Conservation (phyloP, 371 early-diverging fungal genomes). For the Blakeslea trispora region DNA sequence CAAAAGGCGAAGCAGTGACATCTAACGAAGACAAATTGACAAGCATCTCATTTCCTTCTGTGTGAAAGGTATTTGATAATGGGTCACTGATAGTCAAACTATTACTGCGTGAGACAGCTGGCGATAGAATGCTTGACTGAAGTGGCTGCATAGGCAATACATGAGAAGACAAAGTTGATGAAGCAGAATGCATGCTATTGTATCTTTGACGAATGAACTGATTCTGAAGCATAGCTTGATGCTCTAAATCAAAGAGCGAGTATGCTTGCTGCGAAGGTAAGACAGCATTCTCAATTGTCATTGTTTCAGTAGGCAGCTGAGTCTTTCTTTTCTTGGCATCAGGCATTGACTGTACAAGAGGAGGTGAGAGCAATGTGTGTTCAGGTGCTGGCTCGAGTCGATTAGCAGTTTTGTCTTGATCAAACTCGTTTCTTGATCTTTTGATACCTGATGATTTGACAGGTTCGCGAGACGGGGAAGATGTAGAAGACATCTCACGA, state of each 20-base stretch:
- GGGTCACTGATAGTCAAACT: background rate
- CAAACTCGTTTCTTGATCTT: background rate
- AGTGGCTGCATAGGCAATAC: background rate
- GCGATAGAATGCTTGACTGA: background rate
- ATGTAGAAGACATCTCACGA: too few species aligned
- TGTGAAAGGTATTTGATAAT: background rate
- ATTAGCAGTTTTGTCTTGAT: background rate
- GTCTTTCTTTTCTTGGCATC: background rate
- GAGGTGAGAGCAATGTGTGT: background rate
- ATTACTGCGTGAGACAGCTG: background rate
- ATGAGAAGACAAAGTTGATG: background rate
- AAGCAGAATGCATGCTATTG: background rate
- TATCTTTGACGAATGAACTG: background rate
- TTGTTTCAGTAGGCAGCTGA: background rate
- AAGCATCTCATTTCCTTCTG: background rate
- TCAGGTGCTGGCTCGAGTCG: background rate
- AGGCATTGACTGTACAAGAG: background rate
- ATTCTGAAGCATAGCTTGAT: background rate
- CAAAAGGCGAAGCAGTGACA: slow-evolving; percentile 12
- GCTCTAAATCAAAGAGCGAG: background rate
- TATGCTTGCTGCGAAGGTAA: too few species aligned
- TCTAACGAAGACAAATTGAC: slow-evolving; percentile 7
- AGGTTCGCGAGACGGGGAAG: too few species aligned
- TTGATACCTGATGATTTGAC: too few species aligned
- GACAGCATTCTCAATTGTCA: too few species aligned